Base-by-base conservation (phyloP, 805 yeast genomes). In the Metschnikowia drakensbergensis region DNA sequence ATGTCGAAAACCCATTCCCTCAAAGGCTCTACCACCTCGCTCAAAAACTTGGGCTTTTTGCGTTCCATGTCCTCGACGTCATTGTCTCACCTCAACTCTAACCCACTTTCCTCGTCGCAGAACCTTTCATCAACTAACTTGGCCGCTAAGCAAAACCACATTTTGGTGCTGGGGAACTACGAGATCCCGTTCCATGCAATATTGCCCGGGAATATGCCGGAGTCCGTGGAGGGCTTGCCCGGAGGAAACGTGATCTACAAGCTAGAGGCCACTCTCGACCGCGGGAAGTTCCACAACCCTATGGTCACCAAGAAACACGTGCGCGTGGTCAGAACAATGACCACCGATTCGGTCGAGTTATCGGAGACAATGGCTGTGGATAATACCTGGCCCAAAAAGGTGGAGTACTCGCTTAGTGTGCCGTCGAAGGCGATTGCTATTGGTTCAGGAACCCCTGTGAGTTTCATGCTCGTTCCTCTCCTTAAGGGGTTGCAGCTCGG, bases 331-430 rank as follows among this genome's bases (percentile, higher is more conserved):
- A 77, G 99, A 59, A 92, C 98, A 0, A 69, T 92, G 50, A 83
- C 96, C 1, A 80, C 96, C 0, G 98, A 92, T 64, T 79, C 95
- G 1, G 79, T 87, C 3, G 98, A 94, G 59, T 72, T 90, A 25
- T 78, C 95, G 0, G 97, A 92, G 65, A 88, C 98, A 0, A 87
- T 91, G 58, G 88, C 96, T 0, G 95, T 92, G 30, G 96, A 90
- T 61, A 92, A 92, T 63, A 84, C 91, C 1, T 92, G 98, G 98
- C 97, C 98, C 2, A 73, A 82, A 40, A 94, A 94, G 63, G 88
- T 92, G 30, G 97, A 92, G 60, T 92, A 92, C 64, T 79, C 89
- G 3, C 81, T 94, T 50, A 85, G 88, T 46, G 83, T 88, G 5
- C 97, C 98, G 0, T 76, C 88, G 26, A 84, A 88, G 59, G 96